Evolutionary conservation across 2,329 filamentous ascomycete species (phyloP), one percentile per base, ranked within the genome.

Genomic region (Penicillium vulpinum): DNA sequence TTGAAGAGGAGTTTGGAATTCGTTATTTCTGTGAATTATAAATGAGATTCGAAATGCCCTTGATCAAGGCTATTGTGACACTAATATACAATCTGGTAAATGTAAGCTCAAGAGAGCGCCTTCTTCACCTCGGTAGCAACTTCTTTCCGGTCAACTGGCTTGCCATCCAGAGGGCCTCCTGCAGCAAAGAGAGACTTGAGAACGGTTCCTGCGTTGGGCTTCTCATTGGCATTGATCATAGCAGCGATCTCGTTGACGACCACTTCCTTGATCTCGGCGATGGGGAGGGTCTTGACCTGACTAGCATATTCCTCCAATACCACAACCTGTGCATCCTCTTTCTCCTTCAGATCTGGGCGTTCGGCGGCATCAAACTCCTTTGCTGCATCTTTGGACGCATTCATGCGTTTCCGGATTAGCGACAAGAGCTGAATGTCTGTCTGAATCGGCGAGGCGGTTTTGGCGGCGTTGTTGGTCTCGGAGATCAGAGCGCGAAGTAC

Each of bases 391-490:
- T 75, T 73, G 8, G 70, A 59, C 9, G 69, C 72, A 11, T 71
- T 61, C 2, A 70, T 65, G 35, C 76, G 77, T 64, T 80, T 81
- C n/a, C 72, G 73, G 33, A 81, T 75, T 33, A 81, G 62, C 2
- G 74, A 70, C 8, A 81, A 65, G 29, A 81, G 69, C 51, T 80
- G 77, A 16, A 79, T 66, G 56, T 81, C 78, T 26, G 77, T 79
- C 54, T 73, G 71, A 22, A 81, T 75, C 11, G 79, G 78, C 16
- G 70, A 71, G 3, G 77, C 61, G 21, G 76, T 75, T 69, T 80
- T 80, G 51, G 74, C 70, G n/a, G 77, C 73, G 61, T 80, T 80
- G 65, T 79, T 80, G 62, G 75, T 76, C 60, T 81, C 79, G 47
- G 79, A 76, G 52, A 81, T 79, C 56, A 81, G 67, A 44, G 76